Base-by-base conservation (phyloP, 1,284 basidiomycete genomes). In the Irpex sp. region DNA sequence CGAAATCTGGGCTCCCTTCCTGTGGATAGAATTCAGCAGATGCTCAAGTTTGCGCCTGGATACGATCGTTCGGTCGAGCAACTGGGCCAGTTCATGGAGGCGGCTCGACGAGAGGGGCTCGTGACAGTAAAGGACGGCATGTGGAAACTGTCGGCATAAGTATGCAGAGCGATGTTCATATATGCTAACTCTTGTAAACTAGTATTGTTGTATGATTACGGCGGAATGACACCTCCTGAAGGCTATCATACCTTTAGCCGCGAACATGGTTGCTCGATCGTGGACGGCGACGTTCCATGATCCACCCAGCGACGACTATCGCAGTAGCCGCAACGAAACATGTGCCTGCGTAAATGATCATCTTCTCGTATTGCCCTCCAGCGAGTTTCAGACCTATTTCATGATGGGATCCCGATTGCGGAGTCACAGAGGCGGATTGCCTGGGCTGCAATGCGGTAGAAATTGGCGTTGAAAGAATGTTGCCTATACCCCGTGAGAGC, bases 11-110 rank as follows among this genome's bases (percentile, higher is more conserved):
- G 94, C 6, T 81, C 90, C 1, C 85, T 96, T 27, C 87, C 92
- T 2, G 77, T 94, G 54, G 91, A 94, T 70, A 88, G 93, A 13
- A 95, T 97, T 76, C 96, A 97, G 77, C 87, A 88, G 2, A 96
- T 96, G 91, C 85, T 97, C 69, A 92, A 89, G 78, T 90, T 95
- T 78, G 94, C 93, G 11, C 93, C 92, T 11, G 90, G 89, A 2
- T 97, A 97, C 80, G 90, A 96, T 75, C 89, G 91, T 73, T 92
- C 90, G 1, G 79, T 90, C 7, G 95, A 96, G 44, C 94, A 97
- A 78, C 87, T 97, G 7, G 87, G 84, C 2, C 83, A 80, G 60
- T 95, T 97, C 76, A 88, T 97, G 88, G 93, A 96, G 74, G 90
- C 92, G 22, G 93, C 95, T 42, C 86, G 90, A 74, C 83, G 90